Base-by-base conservation (phyloP, 2,329 filamentous ascomycete genomes). In the Trichophyton verrucosum region DNA sequence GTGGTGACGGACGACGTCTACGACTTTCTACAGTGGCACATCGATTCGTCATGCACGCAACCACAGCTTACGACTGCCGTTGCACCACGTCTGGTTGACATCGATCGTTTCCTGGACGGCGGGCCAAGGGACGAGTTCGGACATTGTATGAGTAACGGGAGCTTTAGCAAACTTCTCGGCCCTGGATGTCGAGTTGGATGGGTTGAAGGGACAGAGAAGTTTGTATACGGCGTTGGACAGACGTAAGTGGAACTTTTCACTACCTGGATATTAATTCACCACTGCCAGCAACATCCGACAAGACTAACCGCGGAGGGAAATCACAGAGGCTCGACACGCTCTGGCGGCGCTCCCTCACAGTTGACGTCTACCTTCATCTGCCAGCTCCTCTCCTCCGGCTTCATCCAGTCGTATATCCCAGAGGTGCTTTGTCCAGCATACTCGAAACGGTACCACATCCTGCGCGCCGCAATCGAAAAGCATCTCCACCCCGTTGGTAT, bases 1-100 rank as follows among this genome's bases (percentile, higher is more conserved):
- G 74, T 96, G 60, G 80, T 96, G 30, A 83, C 83, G 57, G 92
- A 97, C 74, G 94, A 99, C 72, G 91, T 97, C 8, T 99, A 99
- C 71, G 92, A 97, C 72, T 87, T 92, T 65, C 79, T 97, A 3
- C 88, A 91, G 70, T 96, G 91, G 89, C 81, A 83, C 1, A 67
- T 77, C 0, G 69, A 75, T 51, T 42, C 66, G 57, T 42, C 11
- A 51, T 61, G 55, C 24, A 63, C 58, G 5, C 59, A 30, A 27
- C 51, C 58, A 1, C 42, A 58, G 38, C 44, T 63, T 2, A 55
- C 47, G 4, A 59, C 60, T 30, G 66, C 65, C 17, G n/a, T 68
- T 36, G 65, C 91, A 7, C 89, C 90, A 2, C 83, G 90, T 0
- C 77, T 96, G 0, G 84, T 89, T 17, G 91, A 96, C 70, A 77